A percentile compares a stretch with the other conserved stretches of the same genome.
phyloP scores from a whole-genome alignment of 116 monocot genomes.

The Zostera marina region DNA sequence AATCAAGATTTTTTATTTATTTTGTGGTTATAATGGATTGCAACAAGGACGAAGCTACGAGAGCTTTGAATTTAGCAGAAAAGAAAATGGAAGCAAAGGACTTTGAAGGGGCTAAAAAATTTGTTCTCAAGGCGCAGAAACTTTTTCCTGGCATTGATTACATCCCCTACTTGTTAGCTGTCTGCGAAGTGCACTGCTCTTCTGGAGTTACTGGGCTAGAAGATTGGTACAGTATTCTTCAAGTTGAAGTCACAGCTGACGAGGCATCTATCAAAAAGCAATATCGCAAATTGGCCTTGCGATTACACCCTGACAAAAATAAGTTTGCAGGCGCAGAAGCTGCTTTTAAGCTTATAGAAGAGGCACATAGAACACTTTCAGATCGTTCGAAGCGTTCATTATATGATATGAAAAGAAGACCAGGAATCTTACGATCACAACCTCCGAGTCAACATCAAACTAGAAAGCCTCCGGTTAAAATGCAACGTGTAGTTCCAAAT shows the following conservation, averaged over 20 bases:
- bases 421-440: constrained; percentile 2
- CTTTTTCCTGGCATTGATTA: constrained; percentile 68
- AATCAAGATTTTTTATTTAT: neutral
- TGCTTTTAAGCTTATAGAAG: constrained; percentile 84
- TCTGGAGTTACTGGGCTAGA: constrained; percentile 40
- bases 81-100: constrained; percentile 55
- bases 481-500: constrained; percentile 8
- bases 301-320: constrained; percentile 91
- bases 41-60: constrained; percentile 83
- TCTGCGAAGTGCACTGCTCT: constrained; percentile 77
- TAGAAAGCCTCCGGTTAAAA: constrained; percentile 9
- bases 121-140: constrained; percentile 44
- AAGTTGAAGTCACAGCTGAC: constrained; percentile 55
- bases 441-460: constrained; percentile 13
- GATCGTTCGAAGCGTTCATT: constrained; percentile 40
- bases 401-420: constrained; percentile 50
- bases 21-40: constrained; percentile 49
- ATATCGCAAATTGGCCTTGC: constrained; percentile 73
- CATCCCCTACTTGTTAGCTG: constrained; percentile 55
- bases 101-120: constrained; percentile 43
- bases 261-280: constrained; percentile 65
- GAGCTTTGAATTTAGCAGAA: constrained; percentile 62
- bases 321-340: constrained; percentile 86
- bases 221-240: constrained; percentile 80
- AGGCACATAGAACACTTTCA: constrained; percentile 53